Evolutionary conservation across 2,329 filamentous ascomycete genomes (phyloP), one percentile per base, ranked within the genome.

Genomic region (Didymella lethalis): DNA sequence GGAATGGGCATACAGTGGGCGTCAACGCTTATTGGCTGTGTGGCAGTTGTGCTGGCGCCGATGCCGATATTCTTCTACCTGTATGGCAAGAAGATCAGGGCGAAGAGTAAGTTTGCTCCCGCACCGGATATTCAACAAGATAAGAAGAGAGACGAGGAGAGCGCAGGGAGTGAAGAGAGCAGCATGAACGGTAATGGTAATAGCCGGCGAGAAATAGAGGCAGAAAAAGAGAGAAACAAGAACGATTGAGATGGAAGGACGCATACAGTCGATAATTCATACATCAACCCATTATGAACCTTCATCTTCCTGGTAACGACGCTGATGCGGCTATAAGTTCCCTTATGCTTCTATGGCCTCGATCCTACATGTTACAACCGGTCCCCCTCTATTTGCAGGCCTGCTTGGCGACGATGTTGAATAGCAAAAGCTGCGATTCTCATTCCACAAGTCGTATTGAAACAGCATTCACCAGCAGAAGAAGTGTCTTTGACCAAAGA

Each of bases 1-100:
- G 79, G 79, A 26, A 81, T 84, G 72, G 82, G 83, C 7, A 79
- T 84, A 7, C 68, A 83, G 53, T 83, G 79, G 77, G 79, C 79
- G 0, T 67, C 72, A 45, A 81, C 79, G 25, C 59, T 83, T 12
- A 72, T 83, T 1, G 81, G 81, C 0, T 79, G 75, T 49, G 71
- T 83, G 0, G 79, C 80, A 0, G 62, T 76, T 1, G 50, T 78
- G 0, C 68, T 80, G 7, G 76, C 81, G 0, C 81, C 81, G 2
- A 75, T 82, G 68, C 80, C 80, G 0, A 59, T 82, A 16, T 49
- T 78, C 6, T 82, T 82, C 63, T 82, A 80, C 48, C 54, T 79
- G 23, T 78, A 73, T 51, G 80, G 81, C 26, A 79, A 75, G 55
- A 77, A 68, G 64, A 81, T 83, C 36, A 66, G 81, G 12, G 74